Conservation (phyloP, 495 filamentous ascomycete species). For the Darksidea phi region DNA sequence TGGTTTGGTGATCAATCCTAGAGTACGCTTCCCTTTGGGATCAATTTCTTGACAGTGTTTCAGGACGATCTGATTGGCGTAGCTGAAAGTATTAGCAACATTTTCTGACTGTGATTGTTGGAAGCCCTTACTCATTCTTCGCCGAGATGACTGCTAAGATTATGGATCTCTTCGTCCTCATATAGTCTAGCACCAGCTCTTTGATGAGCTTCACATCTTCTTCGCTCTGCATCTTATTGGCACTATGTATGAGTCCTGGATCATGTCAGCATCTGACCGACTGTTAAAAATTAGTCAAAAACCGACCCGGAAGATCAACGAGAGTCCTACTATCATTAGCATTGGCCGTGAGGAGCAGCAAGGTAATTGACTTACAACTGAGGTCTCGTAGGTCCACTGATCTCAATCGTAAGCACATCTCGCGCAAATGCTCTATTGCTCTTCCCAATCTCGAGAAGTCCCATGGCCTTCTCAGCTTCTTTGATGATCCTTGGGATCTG, state of each 20-base stretch:
- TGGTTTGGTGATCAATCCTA: conserved; percentile 62
- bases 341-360: background rate
- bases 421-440: conserved; percentile 50
- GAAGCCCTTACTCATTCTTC: conserved; percentile 34
- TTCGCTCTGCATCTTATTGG: conserved; percentile 46
- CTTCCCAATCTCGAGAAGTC: conserved; percentile 24
- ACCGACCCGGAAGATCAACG: conserved; percentile 67
- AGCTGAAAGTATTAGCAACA: conserved; percentile 33
- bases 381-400: conserved; percentile 57
- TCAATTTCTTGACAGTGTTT: conserved; percentile 48
- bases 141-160: conserved; percentile 60
- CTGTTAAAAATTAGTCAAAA: no score
- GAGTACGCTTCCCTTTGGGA: conserved; percentile 49
- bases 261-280: no score
- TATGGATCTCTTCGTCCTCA: conserved; percentile 55
- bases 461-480: conserved; percentile 40
- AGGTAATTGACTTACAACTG: conserved; percentile 47
- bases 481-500: conserved; percentile 40
- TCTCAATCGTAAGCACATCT: conserved; percentile 64
- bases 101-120: background rate
- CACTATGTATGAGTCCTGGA: conserved; percentile 54
- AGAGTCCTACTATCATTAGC: conserved; percentile 45
- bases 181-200: conserved; percentile 58
- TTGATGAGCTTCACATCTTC: conserved; percentile 51
- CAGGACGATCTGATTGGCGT: conserved; percentile 52